Conservation (phyloP, 192 early-diverging fungal species). For the Linnemannia exigua region DNA sequence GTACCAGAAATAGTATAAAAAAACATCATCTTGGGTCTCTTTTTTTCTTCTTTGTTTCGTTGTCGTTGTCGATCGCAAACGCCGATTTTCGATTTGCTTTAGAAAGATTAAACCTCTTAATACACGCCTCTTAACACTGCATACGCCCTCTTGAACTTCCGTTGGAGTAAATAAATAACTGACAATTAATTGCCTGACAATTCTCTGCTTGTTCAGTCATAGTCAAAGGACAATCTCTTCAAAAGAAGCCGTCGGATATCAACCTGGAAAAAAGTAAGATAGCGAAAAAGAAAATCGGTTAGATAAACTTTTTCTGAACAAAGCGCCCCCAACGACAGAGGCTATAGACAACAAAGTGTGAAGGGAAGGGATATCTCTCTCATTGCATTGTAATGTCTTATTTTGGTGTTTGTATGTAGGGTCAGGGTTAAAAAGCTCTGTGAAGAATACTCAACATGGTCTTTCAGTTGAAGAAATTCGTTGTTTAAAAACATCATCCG, state of each 20-base stretch:
- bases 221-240: background rate
- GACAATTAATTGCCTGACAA: background rate
- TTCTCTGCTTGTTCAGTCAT: background rate
- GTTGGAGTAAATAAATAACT: background rate
- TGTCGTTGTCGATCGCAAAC: background rate
- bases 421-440: constrained; percentile 62
- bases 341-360: background rate
- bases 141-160: background rate
- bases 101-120: background rate
- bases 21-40: constrained; percentile 48
- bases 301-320: background rate
- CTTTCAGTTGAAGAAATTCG: constrained; percentile 62
- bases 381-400: background rate
- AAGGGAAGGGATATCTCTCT: background rate
- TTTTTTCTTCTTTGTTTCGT: background rate
- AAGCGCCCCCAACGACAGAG: background rate
- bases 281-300: background rate
- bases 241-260: background rate
- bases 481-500: constrained; percentile 59
- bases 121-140: background rate
- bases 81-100: background rate
- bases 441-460: constrained; percentile 58
- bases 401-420: constrained; percentile 19
- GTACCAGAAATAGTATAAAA: constrained; percentile 54
- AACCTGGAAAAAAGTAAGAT: background rate